A percentile compares a stretch with the other conserved stretches of the same genome.
Conservation (phyloP, 2,329 filamentous ascomycete genomes). For the Xylaria polymorpha region DNA sequence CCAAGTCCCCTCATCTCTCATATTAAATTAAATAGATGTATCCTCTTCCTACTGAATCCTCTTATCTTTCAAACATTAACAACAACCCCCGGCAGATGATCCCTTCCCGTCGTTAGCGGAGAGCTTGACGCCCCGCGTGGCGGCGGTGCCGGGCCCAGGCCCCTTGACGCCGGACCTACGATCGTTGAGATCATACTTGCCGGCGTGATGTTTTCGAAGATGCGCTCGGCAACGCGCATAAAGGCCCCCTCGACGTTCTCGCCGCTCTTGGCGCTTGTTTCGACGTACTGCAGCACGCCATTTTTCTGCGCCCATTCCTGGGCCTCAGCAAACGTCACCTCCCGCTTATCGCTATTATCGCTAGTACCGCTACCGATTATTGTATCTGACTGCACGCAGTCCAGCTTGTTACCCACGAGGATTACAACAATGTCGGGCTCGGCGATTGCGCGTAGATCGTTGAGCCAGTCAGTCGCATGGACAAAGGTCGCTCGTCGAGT, state of each 20-base stretch:
- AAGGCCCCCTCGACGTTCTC: conserved; percentile 95
- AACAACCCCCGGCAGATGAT: conserved; percentile 62
- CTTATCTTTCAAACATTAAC: conserved; percentile 25
- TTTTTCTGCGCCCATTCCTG: conserved; percentile 89
- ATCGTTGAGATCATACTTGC: conserved; percentile 94
- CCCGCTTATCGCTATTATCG: conserved; percentile 63
- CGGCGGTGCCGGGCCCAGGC: conserved; percentile 62
- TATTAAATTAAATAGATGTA: conserved; percentile 33
- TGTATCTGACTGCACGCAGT: conserved; percentile 68
- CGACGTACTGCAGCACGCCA: conserved; percentile 91
- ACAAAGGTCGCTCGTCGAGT: conserved; percentile 85
- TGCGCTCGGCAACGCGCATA: conserved; percentile 90
- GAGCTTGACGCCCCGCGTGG: conserved; percentile 59
- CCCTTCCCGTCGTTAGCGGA: conserved; percentile 54
- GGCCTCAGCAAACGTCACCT: conserved; percentile 85
- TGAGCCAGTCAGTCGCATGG: conserved; percentile 91
- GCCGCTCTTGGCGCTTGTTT: conserved; percentile 95
- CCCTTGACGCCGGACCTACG: conserved; percentile 91
- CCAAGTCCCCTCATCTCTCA: conserved; percentile 14
- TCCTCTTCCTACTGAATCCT: background rate
- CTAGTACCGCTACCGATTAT: conserved; percentile 44
- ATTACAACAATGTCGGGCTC: conserved; percentile 96
- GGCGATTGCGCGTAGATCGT: conserved; percentile 92
- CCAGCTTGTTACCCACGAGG: conserved; percentile 93
- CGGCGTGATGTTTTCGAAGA: conserved; percentile 95